Conservation (phyloP, 257 asterid genomes). For the Orobanche coerulescens region DNA sequence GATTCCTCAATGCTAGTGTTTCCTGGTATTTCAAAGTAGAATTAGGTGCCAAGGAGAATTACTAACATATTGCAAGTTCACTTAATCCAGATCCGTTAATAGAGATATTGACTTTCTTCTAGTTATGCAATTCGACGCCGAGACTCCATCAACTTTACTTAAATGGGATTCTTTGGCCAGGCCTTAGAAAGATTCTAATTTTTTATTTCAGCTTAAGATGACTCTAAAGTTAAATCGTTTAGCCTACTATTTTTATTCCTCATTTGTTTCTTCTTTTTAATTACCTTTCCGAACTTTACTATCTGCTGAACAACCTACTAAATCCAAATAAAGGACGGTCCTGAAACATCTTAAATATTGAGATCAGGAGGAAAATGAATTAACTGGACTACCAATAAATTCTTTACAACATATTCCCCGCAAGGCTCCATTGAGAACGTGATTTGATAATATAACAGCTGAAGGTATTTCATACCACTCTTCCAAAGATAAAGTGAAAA, state of each 20-base stretch:
- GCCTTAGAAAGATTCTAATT: not conserved
- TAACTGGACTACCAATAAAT: not conserved
- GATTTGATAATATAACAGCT: not conserved
- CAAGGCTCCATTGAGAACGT: not conserved
- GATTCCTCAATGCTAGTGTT: not conserved
- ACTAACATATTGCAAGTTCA: not conserved
- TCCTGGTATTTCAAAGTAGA: not conserved
- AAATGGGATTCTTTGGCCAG: not conserved
- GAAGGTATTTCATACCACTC: not conserved
- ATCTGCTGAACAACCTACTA: not conserved
- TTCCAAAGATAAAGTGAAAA: not conserved
- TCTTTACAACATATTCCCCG: not conserved
- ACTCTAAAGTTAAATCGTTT: not conserved
- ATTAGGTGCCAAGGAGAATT: not conserved
- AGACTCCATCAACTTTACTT: not conserved
- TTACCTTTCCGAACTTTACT: not conserved
- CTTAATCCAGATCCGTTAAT: not conserved
- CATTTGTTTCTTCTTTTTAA: not conserved
- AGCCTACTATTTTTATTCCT: no score
- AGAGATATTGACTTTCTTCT: not conserved
- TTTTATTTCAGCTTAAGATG: not conserved
- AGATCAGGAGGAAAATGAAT: not conserved
- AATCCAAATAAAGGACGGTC: not conserved
- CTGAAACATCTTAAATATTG: not conserved
- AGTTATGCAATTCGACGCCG: not conserved